phyloP scores from a whole-genome alignment of 108 stramenopile genomes.

The Bacterosira constricta region DNA sequence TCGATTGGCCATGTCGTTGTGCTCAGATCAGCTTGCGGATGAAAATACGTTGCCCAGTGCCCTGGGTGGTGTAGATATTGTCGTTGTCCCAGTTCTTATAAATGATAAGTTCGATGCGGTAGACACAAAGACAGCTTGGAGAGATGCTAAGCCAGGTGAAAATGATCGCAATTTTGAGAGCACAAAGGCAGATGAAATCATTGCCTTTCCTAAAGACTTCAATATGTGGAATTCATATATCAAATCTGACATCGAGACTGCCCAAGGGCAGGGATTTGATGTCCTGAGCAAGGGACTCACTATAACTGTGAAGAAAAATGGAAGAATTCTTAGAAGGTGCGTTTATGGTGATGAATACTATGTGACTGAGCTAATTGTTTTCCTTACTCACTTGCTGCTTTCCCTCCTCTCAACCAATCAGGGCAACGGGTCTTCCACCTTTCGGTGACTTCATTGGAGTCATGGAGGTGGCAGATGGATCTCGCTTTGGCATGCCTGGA shows the following conservation, averaged over 20 bases:
- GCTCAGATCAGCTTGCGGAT: constrained; percentile 76
- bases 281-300: constrained; percentile 76
- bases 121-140: constrained; percentile 54
- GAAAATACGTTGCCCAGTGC: constrained; percentile 65
- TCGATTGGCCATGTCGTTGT: constrained; percentile 61
- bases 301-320: constrained; percentile 85
- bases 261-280: constrained; percentile 77
- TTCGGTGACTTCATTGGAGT: constrained; percentile 63
- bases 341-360: too few relatives aligned
- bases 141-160: constrained; percentile 38
- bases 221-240: constrained; percentile 72
- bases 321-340: constrained; percentile 63
- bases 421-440: constrained; percentile 79
- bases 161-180: constrained; percentile 72
- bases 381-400: not conserved
- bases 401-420: not conserved
- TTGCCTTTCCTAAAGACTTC: constrained; percentile 64
- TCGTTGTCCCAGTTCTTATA: constrained; percentile 76
- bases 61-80: constrained; percentile 61
- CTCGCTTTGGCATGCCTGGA: constrained; percentile 63
- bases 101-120: constrained; percentile 51
- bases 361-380: not conserved
- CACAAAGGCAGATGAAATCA: constrained; percentile 56
- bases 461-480: constrained; percentile 84
- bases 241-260: constrained; percentile 72